Base-by-base conservation (phyloP, 2,329 filamentous ascomycete species). In the Aspergillus sclerotialis region DNA sequence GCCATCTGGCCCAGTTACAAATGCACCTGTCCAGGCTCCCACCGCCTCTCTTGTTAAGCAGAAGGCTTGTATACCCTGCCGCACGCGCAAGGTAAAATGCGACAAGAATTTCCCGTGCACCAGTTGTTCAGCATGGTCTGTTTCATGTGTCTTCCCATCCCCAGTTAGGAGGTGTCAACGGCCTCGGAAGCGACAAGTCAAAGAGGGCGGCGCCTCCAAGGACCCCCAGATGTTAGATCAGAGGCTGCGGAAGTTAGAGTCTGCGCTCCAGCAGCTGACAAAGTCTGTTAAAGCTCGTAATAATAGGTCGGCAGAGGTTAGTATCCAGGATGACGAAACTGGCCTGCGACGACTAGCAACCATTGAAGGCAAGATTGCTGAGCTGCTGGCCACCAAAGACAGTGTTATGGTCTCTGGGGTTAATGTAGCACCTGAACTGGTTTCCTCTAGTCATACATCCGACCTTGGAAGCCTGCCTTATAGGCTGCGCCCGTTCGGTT, bases 61-160 rank as follows among this genome's bases (percentile, higher is more conserved):
- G 10, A 46, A 44, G 14, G 32, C 53, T 16, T 56, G 53, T 31
- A 39, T 41, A 12, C 44, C 45, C n/a, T 56, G 53, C 39, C 42
- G 49, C 17, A 37, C 35, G 25, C 46, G 53, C 32, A 55, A 55
- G 38, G 43, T 55, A 25, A 54, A 49, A 43, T 56, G 52, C 28
- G 48, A 53, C 36, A 41, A 46, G 34, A 39, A 45, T 7, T 37
- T 44, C 27, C 52, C 53, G 10, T 56, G 52, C 36, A 40, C 43
- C 24, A 52, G 49, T 17, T 55, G 52, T 33, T 31, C 28, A 5
- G 30, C 34, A 16, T 45, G 41, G 43, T 37, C 36, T 4, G 32
- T 42, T 7, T 32, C 39, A 9, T 48, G 43, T n/a, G 28, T 40
- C 10, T 45, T 37, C 25, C 43, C 43, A 13, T 44, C 43, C 4